phyloP scores from a whole-genome alignment of 2,329 filamentous ascomycete genomes.

The Erysiphe pulchra region DNA sequence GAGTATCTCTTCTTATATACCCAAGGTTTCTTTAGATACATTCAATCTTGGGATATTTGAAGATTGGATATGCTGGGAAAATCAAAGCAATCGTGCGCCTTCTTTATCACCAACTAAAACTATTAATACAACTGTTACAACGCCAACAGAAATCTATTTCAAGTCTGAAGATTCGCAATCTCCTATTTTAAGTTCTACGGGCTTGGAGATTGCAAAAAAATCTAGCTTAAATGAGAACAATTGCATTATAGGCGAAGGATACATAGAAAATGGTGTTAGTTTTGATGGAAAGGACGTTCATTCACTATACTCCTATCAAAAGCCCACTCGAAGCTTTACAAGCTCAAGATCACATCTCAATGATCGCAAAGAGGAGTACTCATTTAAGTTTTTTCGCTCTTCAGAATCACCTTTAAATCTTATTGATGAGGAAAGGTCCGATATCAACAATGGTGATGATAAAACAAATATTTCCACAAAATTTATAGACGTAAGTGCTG shows the following conservation, averaged over 20 bases:
- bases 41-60: slow-evolving; percentile 5
- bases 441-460: neutral
- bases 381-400: neutral
- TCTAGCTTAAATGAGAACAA: slow-evolving; percentile 11
- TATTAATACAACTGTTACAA: neutral
- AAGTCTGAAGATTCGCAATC: slow-evolving; percentile 2
- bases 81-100: slow-evolving; percentile 4
- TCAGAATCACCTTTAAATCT: neutral
- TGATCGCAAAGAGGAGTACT: neutral
- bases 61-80: slow-evolving; percentile 8
- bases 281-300: neutral
- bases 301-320: neutral
- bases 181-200: neutral
- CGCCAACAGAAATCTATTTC: neutral
- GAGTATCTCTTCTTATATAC: neutral
- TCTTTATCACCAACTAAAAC: neutral
- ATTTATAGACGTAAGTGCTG: neutral
- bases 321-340: neutral
- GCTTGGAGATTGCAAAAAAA: neutral
- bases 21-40: neutral
- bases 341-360: neutral
- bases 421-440: neutral
- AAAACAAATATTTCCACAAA: neutral
- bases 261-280: neutral
- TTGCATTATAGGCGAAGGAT: slow-evolving; percentile 41